These are phyloP conservation scores for Mycena latifolia DNA, from an alignment of 768 basidiomycete species.

Conservation along the genomic window DNA sequence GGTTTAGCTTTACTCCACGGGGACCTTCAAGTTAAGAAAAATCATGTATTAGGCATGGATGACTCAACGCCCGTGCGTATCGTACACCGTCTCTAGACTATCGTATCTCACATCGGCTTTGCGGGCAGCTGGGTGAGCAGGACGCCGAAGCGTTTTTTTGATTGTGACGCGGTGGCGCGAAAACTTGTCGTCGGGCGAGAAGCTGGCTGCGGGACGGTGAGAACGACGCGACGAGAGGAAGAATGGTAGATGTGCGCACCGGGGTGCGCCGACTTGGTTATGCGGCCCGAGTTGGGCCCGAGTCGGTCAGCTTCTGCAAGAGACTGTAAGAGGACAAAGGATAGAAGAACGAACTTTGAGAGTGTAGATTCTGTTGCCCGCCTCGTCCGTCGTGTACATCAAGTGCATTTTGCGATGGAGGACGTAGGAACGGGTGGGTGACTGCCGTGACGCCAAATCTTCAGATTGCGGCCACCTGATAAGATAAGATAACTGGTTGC, in stretches of 20 bases:
- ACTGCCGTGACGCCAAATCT: too few relatives aligned
- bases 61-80: too few relatives aligned
- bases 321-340: neutral
- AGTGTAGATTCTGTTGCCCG: constrained; percentile 91
- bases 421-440: too few relatives aligned
- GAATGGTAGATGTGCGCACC: constrained; percentile 62
- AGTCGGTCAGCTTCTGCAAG: constrained; percentile 63
- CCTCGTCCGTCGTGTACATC: constrained; percentile 90
- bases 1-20: too few relatives aligned
- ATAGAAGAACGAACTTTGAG: constrained; percentile 76
- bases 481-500: too few relatives aligned
- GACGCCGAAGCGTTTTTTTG: constrained; percentile 92
- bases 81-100: too few relatives aligned
- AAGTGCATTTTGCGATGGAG: constrained; percentile 64
- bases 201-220: constrained; percentile 75
- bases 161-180: constrained; percentile 97
- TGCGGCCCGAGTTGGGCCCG: constrained; percentile 79
- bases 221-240: neutral
- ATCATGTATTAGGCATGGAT: too few relatives aligned
- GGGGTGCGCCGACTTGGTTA: constrained; percentile 97
- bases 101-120: constrained; percentile 78
- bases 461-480: too few relatives aligned
- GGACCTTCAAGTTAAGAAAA: too few relatives aligned
- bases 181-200: constrained; percentile 99
- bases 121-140: constrained; percentile 91